Evolutionary conservation across 306 rosid genomes (phyloP).

Genomic region (Vigna unguiculata): DNA sequence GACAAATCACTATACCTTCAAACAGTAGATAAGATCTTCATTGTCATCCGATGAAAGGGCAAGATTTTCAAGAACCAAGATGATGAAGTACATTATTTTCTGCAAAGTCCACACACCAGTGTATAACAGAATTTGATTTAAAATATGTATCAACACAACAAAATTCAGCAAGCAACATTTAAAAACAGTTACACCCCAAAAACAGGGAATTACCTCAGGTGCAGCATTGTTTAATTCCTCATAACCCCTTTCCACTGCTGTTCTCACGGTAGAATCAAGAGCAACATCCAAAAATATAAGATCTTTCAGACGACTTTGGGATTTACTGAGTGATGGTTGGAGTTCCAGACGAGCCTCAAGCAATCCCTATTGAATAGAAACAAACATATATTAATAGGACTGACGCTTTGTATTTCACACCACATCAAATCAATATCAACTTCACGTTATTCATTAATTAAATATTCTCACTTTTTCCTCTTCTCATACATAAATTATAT

Average conservation of each 20-base stretch:
- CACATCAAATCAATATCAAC: not conserved
- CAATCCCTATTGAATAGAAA: constrained; percentile 65
- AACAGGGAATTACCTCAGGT: constrained; percentile 68
- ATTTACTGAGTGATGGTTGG: constrained; percentile 68
- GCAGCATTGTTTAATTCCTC: constrained; percentile 83
- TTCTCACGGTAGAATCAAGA: constrained; percentile 96
- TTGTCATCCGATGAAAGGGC: constrained; percentile 87
- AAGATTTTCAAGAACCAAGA: constrained; percentile 84
- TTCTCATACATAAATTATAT: constrained; percentile 1
- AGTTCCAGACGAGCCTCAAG: constrained; percentile 95
- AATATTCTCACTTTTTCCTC: not conserved
- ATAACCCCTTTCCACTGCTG: constrained; percentile 89
- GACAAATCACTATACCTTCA: constrained; percentile 68
- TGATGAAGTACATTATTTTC: constrained; percentile 87
- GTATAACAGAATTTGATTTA: constrained; percentile 43
- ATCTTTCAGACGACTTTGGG: constrained; percentile 88
- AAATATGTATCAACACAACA: not conserved
- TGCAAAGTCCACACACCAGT: constrained; percentile 57
- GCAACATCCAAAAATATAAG: constrained; percentile 94
- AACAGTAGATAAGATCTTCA: constrained; percentile 85
- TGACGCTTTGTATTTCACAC: not conserved
- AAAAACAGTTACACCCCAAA: constrained; percentile 29
- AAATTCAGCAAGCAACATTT: constrained; percentile 25
- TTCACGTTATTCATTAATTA: constrained; percentile 1
- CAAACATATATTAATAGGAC: constrained; percentile 22